phyloP scores from a whole-genome alignment of 1,284 basidiomycete genomes.

The Vanrija pseudolonga region DNA sequence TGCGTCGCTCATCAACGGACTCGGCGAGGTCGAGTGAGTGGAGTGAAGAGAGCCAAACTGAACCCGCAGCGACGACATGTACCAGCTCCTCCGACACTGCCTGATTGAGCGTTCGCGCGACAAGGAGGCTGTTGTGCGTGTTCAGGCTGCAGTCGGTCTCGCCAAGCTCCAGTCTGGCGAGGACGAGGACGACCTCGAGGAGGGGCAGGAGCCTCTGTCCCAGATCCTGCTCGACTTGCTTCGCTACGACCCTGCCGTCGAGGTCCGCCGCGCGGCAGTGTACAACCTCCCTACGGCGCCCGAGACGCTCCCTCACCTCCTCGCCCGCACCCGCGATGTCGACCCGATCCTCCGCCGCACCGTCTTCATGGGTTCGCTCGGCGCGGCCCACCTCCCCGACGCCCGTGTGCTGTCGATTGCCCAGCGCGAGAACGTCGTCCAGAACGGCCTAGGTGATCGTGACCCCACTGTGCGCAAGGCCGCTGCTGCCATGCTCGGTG shows the following conservation, averaged over 20 bases:
- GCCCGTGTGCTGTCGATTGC: constrained; percentile 67
- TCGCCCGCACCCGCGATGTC: constrained; percentile 78
- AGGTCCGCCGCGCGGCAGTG: constrained; percentile 84
- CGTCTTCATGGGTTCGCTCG: constrained; percentile 65
- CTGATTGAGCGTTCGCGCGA: constrained; percentile 77
- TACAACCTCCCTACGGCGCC: constrained; percentile 68
- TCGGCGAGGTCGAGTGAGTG: constrained; percentile 79
- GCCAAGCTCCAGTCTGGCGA: constrained; percentile 78
- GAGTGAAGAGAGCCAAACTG: not conserved
- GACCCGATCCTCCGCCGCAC: constrained; percentile 78
- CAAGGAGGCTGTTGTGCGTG: constrained; percentile 78
- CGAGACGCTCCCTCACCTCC: constrained; percentile 62
- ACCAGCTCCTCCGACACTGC: constrained; percentile 61
- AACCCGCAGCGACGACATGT: constrained; percentile 73
- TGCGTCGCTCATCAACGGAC: constrained; percentile 72
- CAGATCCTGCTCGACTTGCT: constrained; percentile 71
- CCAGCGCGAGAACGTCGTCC: constrained; percentile 73
- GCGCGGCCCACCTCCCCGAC: constrained; percentile 57
- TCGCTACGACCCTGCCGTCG: constrained; percentile 71
- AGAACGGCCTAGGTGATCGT: constrained; percentile 81
- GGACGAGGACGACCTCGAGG: constrained; percentile 61
- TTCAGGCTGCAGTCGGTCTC: constrained; percentile 79
- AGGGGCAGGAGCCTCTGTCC: constrained; percentile 63
- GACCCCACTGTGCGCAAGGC: constrained; percentile 78
- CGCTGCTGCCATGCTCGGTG: constrained; percentile 68